Conservation (phyloP, 495 filamentous ascomycete species). For the Annulohypoxylon nitens region DNA sequence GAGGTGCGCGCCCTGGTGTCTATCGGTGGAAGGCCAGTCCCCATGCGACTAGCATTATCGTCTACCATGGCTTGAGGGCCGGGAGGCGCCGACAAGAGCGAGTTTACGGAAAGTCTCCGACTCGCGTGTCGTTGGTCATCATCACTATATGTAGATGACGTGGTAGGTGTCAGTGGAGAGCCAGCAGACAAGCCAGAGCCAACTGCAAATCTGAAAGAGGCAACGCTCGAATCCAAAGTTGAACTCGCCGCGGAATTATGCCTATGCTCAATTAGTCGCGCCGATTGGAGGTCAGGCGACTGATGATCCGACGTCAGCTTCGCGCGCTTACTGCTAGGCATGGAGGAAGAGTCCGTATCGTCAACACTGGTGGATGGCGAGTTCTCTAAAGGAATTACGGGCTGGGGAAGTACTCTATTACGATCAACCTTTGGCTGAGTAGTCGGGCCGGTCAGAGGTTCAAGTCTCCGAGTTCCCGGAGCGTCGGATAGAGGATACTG, state of each 20-base stretch:
- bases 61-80: constrained; percentile 44
- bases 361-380: constrained; percentile 30
- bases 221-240: constrained; percentile 46
- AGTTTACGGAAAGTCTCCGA: constrained; percentile 50
- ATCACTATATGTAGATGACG: constrained; percentile 61
- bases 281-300: constrained; percentile 37
- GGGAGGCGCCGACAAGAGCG: constrained; percentile 48
- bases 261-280: constrained; percentile 39
- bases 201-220: constrained; percentile 44
- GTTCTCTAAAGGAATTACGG: constrained; percentile 34
- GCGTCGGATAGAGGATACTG: constrained; percentile 56
- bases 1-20: constrained; percentile 43
- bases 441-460: constrained; percentile 44
- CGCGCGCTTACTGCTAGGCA: constrained; percentile 46
- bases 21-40: constrained; percentile 44
- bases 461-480: constrained; percentile 54
- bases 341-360: constrained; percentile 32
- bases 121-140: constrained; percentile 47
- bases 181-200: constrained; percentile 48
- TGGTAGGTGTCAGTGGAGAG: constrained; percentile 63
- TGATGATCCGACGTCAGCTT: constrained; percentile 44
- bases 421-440: constrained; percentile 40
- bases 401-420: constrained; percentile 31
- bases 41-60: constrained; percentile 43
- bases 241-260: constrained; percentile 52